These are phyloP conservation scores for Debaryomyces robertsiae DNA, from an alignment of 1,139 yeast genomes.

Conservation along the genomic window DNA sequence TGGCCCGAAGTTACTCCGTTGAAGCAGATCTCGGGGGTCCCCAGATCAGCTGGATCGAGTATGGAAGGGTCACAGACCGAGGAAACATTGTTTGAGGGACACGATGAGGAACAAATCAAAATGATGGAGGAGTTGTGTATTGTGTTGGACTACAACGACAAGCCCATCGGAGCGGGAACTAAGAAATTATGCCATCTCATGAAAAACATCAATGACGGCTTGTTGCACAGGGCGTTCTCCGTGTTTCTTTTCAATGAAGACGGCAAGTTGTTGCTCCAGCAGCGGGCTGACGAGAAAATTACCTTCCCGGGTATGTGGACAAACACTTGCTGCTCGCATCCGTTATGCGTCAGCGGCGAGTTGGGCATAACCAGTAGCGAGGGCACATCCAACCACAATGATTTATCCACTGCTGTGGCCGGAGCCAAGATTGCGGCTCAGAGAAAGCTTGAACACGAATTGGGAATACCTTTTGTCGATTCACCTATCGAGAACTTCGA, in stretches of 20 bases:
- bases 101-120: constrained; percentile 90
- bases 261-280: constrained; percentile 79
- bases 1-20: constrained; percentile 70
- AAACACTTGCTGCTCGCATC: constrained; percentile 98
- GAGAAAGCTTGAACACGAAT: constrained; percentile 88
- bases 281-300: constrained; percentile 93
- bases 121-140: constrained; percentile 97
- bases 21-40: constrained; percentile 49
- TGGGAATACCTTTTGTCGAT: constrained; percentile 71
- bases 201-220: constrained; percentile 82
- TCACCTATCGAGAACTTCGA: constrained; percentile 72
- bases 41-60: constrained; percentile 35
- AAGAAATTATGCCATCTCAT: constrained; percentile 90
- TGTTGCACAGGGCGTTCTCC: constrained; percentile 93
- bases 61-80: constrained; percentile 23
- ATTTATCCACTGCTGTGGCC: constrained; percentile 52
- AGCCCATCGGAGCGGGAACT: constrained; percentile 90
- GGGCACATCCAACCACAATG: constrained; percentile 42
- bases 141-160: constrained; percentile 84
- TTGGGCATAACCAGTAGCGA: constrained; percentile 51
- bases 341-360: constrained; percentile 81
- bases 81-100: constrained; percentile 65
- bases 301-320: constrained; percentile 98
- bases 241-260: constrained; percentile 85
- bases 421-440: constrained; percentile 92